A percentile compares a stretch with the other conserved stretches of the same genome.
These are phyloP conservation scores for Cutaneotrichosporon dermatis DNA, from an alignment of 1,284 basidiomycete species.

Conservation along the genomic window DNA sequence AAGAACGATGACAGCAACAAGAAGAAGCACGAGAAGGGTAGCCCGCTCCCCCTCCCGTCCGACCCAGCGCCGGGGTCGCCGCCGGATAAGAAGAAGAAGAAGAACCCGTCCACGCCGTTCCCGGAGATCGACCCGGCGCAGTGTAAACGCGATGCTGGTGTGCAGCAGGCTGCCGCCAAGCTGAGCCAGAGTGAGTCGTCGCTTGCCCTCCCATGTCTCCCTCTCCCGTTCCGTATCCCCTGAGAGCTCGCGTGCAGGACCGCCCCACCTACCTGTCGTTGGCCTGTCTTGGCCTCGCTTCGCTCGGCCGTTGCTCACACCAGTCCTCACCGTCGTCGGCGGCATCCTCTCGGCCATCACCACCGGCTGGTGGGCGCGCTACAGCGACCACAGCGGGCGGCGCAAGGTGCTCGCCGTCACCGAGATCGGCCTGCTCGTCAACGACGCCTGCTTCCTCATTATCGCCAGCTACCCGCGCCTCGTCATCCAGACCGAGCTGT, in stretches of 20 bases:
- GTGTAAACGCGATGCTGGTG: conserved; percentile 67
- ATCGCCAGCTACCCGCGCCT: conserved; percentile 65
- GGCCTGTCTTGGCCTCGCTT: no score
- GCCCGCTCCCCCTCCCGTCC: neutral
- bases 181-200: conserved; percentile 58
- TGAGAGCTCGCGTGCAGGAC: no score
- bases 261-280: no score
- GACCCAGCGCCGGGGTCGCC: neutral
- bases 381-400: conserved; percentile 72
- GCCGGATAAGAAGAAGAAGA: neutral
- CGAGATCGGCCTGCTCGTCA: conserved; percentile 67
- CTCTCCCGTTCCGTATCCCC: no score
- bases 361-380: conserved; percentile 82
- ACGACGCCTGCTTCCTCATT: conserved; percentile 71
- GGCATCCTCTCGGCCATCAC: conserved; percentile 78
- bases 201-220: neutral
- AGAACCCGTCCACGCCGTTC: conserved; percentile 20
- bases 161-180: conserved; percentile 67
- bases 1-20: neutral
- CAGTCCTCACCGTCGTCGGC: conserved; percentile 66
- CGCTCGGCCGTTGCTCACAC: neutral
- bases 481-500: conserved; percentile 57
- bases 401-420: conserved; percentile 67
- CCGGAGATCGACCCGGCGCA: conserved; percentile 44
- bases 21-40: neutral